Evolutionary conservation across 768 basidiomycete genomes (phyloP).

Genomic region (Podaxis sp.): DNA sequence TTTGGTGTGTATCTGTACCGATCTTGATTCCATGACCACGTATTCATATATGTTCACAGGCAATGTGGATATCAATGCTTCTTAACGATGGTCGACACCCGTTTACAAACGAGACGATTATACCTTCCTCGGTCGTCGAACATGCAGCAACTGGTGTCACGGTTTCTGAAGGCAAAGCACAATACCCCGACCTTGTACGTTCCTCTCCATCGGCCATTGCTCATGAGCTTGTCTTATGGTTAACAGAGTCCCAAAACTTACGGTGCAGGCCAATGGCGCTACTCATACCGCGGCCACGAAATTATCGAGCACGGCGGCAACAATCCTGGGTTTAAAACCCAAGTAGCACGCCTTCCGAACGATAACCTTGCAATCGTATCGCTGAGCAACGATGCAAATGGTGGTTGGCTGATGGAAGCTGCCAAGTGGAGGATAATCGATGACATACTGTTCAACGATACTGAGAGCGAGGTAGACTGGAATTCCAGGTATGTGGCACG

Average conservation of each 20-base stretch:
- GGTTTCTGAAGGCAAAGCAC: slow-evolving; percentile 32
- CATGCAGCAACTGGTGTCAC: slow-evolving; percentile 36
- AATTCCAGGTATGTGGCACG: slow-evolving; percentile 28
- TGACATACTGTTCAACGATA: slow-evolving; percentile 25
- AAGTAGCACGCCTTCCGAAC: slow-evolving; percentile 34
- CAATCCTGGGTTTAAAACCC: slow-evolving; percentile 35
- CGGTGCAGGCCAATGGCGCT: slow-evolving; percentile 39
- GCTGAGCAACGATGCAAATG: slow-evolving; percentile 41
- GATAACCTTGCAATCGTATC: slow-evolving; percentile 39
- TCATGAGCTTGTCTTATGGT: not conserved
- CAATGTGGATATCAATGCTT: slow-evolving; percentile 40
- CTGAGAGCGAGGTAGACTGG: slow-evolving; percentile 33
- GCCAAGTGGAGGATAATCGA: slow-evolving; percentile 41
- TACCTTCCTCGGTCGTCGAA: slow-evolving; percentile 35
- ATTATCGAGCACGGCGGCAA: slow-evolving; percentile 44
- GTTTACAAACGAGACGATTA: slow-evolving; percentile 33
- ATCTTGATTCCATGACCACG: not conserved
- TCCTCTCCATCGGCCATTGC: not conserved
- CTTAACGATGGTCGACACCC: slow-evolving; percentile 40
- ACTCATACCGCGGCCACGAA: slow-evolving; percentile 39
- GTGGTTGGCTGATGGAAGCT: slow-evolving; percentile 31
- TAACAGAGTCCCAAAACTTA: slow-evolving; percentile 37
- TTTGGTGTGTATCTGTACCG: slow-evolving; percentile 28
- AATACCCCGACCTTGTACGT: slow-evolving; percentile 36
- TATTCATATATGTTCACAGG: slow-evolving; percentile 13